Percentiles rank a stretch among this genome's conserved stretches.
These are phyloP conservation scores for Boletus austroedulis DNA, from an alignment of 1,284 basidiomycete species.

Conservation along the genomic window DNA sequence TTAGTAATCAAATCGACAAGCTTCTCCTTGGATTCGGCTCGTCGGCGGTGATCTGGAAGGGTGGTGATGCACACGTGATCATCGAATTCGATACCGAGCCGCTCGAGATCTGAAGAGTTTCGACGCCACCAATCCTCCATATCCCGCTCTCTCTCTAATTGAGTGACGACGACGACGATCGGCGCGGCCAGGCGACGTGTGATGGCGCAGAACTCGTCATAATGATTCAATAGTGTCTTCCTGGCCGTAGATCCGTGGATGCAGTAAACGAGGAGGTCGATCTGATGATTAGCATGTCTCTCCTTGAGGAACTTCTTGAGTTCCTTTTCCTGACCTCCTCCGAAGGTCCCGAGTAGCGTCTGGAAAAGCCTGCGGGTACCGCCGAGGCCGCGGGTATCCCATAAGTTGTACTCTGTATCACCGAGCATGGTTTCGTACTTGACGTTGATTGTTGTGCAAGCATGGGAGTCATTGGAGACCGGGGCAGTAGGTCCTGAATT, in stretches of 20 bases:
- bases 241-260: conserved; percentile 25
- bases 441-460: conserved; percentile 22
- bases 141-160: conserved; percentile 16
- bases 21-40: conserved; percentile 13
- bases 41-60: conserved; percentile 8
- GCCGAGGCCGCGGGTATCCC: conserved; percentile 34
- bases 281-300: too few species aligned
- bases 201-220: conserved; percentile 23
- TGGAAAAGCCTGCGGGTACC: conserved; percentile 11
- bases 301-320: too few species aligned
- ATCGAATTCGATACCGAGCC: conserved; percentile 23
- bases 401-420: conserved; percentile 16
- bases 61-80: conserved; percentile 25
- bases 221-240: conserved; percentile 17
- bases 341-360: conserved; percentile 6
- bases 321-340: conserved; percentile 11
- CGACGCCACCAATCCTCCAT: conserved; percentile 33
- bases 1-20: conserved; percentile 18
- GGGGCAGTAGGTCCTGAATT: conserved; percentile 5
- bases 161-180: conserved; percentile 27
- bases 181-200: conserved; percentile 25
- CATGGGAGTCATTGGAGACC: conserved; percentile 17
- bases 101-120: conserved; percentile 11
- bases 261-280: conserved; percentile 34
- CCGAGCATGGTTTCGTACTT: conserved; percentile 17